Percentiles rank a stretch among this genome's conserved stretches.
These are phyloP conservation scores for Bryoglossum gracile DNA, from an alignment of 495 filamentous ascomycete genomes.

Conservation along the genomic window DNA sequence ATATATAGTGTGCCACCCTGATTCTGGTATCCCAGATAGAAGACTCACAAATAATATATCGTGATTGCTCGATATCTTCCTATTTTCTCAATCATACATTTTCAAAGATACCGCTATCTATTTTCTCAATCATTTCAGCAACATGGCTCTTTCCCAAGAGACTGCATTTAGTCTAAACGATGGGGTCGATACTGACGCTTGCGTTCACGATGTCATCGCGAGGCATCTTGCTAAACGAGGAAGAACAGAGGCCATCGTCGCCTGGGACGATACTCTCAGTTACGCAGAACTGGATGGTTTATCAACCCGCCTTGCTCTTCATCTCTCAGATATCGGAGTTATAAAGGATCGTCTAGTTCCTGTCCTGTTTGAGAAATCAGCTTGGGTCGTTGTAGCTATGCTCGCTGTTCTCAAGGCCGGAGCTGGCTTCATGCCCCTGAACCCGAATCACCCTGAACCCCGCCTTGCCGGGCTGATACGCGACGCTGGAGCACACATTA, in stretches of 20 bases:
- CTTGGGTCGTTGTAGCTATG: slow-evolving; percentile 34
- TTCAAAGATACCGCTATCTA: no score
- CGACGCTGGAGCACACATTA: slow-evolving; percentile 37
- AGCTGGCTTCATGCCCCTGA: slow-evolving; percentile 50
- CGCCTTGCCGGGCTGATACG: slow-evolving; percentile 48
- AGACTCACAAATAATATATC: no score
- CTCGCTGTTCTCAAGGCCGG: slow-evolving; percentile 35
- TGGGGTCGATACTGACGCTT: no score
- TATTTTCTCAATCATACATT: no score
- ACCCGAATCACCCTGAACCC: slow-evolving; percentile 47
- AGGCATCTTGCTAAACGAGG: no score
- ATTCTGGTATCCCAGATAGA: no score
- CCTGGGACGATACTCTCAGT: slow-evolving; percentile 33
- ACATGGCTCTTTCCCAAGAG: no score
- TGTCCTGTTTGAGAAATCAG: slow-evolving; percentile 38
- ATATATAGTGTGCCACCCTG: no score
- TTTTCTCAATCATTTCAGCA: no score
- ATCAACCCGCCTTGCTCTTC: not conserved
- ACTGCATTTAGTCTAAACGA: no score
- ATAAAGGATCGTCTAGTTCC: not conserved
- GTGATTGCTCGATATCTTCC: no score
- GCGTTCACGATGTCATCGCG: no score
- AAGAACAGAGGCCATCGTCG: slow-evolving; percentile 26
- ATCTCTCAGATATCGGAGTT: not conserved
- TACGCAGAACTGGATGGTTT: slow-evolving; percentile 23